Conservation (phyloP, 257 asterid genomes). For the Nicotiana sylvestris region DNA sequence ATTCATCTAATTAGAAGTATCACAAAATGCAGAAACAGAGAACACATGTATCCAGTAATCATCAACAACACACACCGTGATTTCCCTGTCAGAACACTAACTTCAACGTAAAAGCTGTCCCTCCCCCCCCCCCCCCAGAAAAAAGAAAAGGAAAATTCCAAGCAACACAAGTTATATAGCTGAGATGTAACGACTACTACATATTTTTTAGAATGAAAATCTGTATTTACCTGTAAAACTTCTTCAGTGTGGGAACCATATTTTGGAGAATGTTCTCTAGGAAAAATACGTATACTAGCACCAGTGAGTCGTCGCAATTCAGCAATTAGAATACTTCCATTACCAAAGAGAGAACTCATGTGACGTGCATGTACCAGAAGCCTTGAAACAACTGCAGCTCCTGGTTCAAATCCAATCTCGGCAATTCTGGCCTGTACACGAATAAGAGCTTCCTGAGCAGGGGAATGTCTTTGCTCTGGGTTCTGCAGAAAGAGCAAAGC, state of each 20-base stretch:
- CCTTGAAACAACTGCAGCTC: slow-evolving; percentile 25
- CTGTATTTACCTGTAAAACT: slow-evolving; percentile 19
- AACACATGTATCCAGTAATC: neutral
- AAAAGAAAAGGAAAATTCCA: neutral
- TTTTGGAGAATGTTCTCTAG: slow-evolving; percentile 25
- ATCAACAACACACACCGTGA: neutral
- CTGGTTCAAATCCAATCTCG: slow-evolving; percentile 27
- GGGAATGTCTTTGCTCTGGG: slow-evolving; percentile 24
- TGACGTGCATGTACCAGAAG: slow-evolving; percentile 22
- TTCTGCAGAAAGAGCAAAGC: slow-evolving; percentile 13
- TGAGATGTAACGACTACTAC: neutral
- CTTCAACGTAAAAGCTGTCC: neutral
- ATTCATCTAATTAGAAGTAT: neutral
- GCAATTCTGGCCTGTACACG: slow-evolving; percentile 23
- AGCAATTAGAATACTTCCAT: slow-evolving; percentile 18
- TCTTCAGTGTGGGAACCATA: slow-evolving; percentile 23
- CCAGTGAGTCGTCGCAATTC: slow-evolving; percentile 23
- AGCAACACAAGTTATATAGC: neutral
- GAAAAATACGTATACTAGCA: slow-evolving; percentile 20
- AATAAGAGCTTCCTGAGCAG: slow-evolving; percentile 27
- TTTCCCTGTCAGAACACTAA: neutral
- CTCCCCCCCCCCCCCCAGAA: neutral
- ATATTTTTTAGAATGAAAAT: slow-evolving; percentile 1
- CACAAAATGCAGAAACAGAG: neutral
- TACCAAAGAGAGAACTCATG: slow-evolving; percentile 15